Conservation (phyloP, 2,329 filamentous ascomycete species). For the Phialemonium atrogriseum region DNA sequence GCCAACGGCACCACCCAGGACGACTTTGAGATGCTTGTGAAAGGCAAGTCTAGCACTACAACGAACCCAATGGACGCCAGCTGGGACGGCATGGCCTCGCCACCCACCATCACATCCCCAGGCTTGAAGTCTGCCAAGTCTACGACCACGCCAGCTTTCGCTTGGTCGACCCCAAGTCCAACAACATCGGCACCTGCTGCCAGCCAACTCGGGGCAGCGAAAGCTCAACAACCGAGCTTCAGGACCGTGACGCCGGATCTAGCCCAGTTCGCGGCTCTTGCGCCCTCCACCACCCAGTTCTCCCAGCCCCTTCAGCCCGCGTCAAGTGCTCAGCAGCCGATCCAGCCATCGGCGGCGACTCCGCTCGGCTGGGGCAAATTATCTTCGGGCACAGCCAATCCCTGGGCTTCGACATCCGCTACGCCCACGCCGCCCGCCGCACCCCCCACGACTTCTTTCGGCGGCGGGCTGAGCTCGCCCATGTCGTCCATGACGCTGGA, state of each 20-base stretch:
- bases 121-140: slow-evolving; percentile 21
- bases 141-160: slow-evolving; percentile 43
- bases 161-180: slow-evolving; percentile 54
- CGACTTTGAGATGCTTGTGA: slow-evolving; percentile 85
- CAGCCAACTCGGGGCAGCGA: slow-evolving; percentile 24
- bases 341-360: slow-evolving; percentile 17
- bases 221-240: slow-evolving; percentile 33
- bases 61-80: slow-evolving; percentile 34
- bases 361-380: slow-evolving; percentile 44
- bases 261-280: slow-evolving; percentile 43
- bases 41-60: slow-evolving; percentile 50
- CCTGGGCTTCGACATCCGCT: slow-evolving; percentile 35
- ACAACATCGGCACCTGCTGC: slow-evolving; percentile 20
- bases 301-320: slow-evolving; percentile 50
- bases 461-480: slow-evolving; percentile 30
- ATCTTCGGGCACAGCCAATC: slow-evolving; percentile 32
- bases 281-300: slow-evolving; percentile 53
- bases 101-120: slow-evolving; percentile 23
- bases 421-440: slow-evolving; percentile 18
- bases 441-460: slow-evolving; percentile 21
- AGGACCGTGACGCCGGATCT: slow-evolving; percentile 54
- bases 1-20: slow-evolving; percentile 49
- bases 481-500: slow-evolving; percentile 42
- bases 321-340: slow-evolving; percentile 9
- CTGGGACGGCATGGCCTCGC: slow-evolving; percentile 38